These are phyloP conservation scores for Oryza glaberrima DNA, from an alignment of 176 grass and related monocot genomes.

Conservation along the genomic window DNA sequence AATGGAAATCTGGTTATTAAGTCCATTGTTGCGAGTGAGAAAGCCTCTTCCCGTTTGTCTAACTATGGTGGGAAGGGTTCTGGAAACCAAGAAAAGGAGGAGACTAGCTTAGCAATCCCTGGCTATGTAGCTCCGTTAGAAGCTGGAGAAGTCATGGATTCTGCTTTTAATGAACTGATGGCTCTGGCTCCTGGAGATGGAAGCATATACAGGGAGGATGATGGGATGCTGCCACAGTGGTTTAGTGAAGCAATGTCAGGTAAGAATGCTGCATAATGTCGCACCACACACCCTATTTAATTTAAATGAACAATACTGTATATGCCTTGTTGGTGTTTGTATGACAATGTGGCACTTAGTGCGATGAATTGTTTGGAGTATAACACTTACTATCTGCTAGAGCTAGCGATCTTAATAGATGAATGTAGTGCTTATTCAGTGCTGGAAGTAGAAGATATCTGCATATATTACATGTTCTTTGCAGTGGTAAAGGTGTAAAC, in stretches of 20 bases:
- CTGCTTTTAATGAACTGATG: slow-evolving; percentile 39
- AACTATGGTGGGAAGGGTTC: slow-evolving; percentile 35
- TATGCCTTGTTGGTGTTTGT: not conserved
- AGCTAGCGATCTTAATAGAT: not conserved
- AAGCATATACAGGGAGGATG: slow-evolving; percentile 46
- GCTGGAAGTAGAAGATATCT: slow-evolving; percentile 1
- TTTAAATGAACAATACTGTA: not conserved
- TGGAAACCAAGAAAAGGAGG: slow-evolving; percentile 32
- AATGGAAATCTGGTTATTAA: slow-evolving; percentile 72
- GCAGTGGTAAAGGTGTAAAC: not conserved
- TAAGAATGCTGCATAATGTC: slow-evolving; percentile 37
- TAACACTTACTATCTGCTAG: not conserved
- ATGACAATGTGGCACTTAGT: not conserved
- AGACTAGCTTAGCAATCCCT: slow-evolving; percentile 62
- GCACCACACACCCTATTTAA: not conserved
- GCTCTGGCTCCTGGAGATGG: slow-evolving; percentile 50
- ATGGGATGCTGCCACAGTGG: slow-evolving; percentile 72
- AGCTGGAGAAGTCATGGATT: slow-evolving; percentile 37
- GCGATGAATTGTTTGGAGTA: not conserved
- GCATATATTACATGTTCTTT: not conserved
- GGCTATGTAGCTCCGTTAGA: slow-evolving; percentile 33
- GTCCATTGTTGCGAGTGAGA: slow-evolving; percentile 62
- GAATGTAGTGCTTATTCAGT: not conserved
- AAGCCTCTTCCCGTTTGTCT: slow-evolving; percentile 43
- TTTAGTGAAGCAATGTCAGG: slow-evolving; percentile 80